Evolutionary conservation across 306 rosid genomes (phyloP).

Genomic region (Pyrus communis): DNA sequence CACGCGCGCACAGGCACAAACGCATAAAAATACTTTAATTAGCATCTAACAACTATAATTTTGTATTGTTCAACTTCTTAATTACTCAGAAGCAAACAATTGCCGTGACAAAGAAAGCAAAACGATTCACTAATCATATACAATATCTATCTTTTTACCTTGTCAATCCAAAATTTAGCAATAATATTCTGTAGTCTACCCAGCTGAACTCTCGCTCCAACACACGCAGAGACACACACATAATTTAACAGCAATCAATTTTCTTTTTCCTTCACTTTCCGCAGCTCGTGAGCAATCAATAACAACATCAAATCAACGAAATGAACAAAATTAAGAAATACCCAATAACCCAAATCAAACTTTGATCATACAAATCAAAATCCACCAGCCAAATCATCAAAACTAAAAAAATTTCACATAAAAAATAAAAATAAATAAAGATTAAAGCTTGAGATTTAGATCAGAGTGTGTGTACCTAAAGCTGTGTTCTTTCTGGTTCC

Average conservation of each 20-base stretch:
- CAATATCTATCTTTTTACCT: not conserved
- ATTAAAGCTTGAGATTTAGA: constrained; percentile 1
- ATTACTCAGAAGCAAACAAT: not conserved
- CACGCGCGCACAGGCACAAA: not conserved
- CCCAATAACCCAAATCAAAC: constrained; percentile 6
- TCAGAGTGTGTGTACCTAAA: not conserved
- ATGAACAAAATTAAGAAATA: not conserved
- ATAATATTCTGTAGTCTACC: not conserved
- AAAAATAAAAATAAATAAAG: not conserved
- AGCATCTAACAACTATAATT: not conserved
- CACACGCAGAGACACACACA: not conserved
- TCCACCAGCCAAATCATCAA: not conserved
- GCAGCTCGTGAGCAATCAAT: not conserved
- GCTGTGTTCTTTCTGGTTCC: constrained; percentile 8
- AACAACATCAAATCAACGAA: not conserved
- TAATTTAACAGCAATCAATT: not conserved
- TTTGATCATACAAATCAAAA: not conserved
- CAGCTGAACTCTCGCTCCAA: not conserved
- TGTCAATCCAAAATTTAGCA: not conserved
- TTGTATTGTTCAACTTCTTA: not conserved
- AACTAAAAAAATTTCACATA: not conserved
- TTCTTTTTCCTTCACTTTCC: constrained; percentile 8
- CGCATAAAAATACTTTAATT: not conserved
- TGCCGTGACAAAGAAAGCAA: not conserved
- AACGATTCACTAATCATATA: not conserved